Evolutionary conservation across 2,329 filamentous ascomycete species (phyloP).

Genomic region (Fusarium sp.): DNA sequence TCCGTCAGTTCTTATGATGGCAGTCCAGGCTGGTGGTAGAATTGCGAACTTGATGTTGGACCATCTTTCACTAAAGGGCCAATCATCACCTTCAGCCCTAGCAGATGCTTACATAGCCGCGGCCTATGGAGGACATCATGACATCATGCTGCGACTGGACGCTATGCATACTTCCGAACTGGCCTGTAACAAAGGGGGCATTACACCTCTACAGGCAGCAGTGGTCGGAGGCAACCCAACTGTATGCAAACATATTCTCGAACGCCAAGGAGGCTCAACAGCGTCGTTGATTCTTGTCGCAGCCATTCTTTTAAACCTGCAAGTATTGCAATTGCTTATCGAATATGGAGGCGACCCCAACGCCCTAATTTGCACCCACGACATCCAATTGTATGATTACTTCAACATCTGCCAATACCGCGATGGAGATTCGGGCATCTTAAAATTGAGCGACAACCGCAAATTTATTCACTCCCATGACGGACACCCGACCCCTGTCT

Average conservation of each 20-base stretch:
- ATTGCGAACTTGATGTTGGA: not conserved
- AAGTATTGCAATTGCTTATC: accelerated
- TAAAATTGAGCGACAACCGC: too few relatives aligned
- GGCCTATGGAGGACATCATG: accelerated
- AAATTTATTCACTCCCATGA: too few relatives aligned
- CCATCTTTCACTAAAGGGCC: accelerated
- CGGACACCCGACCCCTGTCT: too few relatives aligned
- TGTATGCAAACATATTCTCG: not conserved
- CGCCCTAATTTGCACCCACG: accelerated
- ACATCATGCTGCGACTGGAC: accelerated
- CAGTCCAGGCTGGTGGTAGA: accelerated
- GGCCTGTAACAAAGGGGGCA: accelerated
- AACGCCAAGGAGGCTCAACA: accelerated
- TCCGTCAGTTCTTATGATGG: not conserved
- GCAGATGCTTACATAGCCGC: not conserved
- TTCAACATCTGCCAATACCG: not conserved
- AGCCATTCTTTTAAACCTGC: accelerated
- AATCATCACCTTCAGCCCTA: accelerated
- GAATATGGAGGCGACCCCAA: not conserved
- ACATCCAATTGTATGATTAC: not conserved
- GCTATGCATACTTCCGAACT: accelerated
- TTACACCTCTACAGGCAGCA: not conserved
- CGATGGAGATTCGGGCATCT: too few relatives aligned
- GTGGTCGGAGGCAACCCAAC: accelerated
- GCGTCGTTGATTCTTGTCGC: accelerated